Evolutionary conservation across 495 filamentous ascomycete species (phyloP).

Genomic region (Hypoxylon intermedium): DNA sequence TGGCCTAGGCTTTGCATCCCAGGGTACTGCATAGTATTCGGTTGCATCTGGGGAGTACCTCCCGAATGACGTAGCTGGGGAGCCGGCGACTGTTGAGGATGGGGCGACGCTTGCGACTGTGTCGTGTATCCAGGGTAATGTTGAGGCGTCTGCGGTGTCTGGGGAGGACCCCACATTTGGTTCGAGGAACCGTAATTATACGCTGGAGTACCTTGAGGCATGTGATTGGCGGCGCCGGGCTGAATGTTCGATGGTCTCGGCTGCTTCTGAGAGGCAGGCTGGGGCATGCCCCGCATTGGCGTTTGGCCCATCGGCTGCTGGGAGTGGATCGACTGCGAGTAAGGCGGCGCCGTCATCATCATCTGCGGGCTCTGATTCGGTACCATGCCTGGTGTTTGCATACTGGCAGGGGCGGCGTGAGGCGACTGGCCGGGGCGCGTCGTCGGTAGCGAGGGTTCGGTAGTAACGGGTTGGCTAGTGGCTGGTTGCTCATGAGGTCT

Average conservation of each 20-base stretch:
- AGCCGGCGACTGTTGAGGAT: slow-evolving; percentile 64
- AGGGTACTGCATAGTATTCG: slow-evolving; percentile 62
- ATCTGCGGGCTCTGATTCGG: slow-evolving; percentile 62
- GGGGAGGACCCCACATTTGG: slow-evolving; percentile 57
- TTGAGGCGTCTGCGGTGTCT: slow-evolving; percentile 56
- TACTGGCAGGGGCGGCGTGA: slow-evolving; percentile 51
- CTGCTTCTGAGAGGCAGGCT: slow-evolving; percentile 57
- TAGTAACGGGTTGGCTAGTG: slow-evolving; percentile 57
- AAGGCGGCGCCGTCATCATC: slow-evolving; percentile 62
- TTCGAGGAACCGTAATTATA: slow-evolving; percentile 60
- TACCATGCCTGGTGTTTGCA: slow-evolving; percentile 53
- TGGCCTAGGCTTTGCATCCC: slow-evolving; percentile 67
- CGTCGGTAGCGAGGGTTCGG: slow-evolving; percentile 52
- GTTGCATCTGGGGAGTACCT: slow-evolving; percentile 66
- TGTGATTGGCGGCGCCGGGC: slow-evolving; percentile 46
- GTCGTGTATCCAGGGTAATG: slow-evolving; percentile 56
- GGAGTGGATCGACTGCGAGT: slow-evolving; percentile 60
- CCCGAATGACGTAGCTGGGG: slow-evolving; percentile 68
- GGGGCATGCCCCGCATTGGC: slow-evolving; percentile 60
- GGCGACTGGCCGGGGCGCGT: slow-evolving; percentile 59
- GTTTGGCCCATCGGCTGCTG: slow-evolving; percentile 58
- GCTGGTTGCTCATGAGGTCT: slow-evolving; percentile 76
- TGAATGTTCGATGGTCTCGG: slow-evolving; percentile 52
- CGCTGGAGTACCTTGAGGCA: slow-evolving; percentile 50
- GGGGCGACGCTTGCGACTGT: slow-evolving; percentile 64